phyloP scores from a whole-genome alignment of 2,329 filamentous ascomycete species.

The Colletotrichum sp. region DNA sequence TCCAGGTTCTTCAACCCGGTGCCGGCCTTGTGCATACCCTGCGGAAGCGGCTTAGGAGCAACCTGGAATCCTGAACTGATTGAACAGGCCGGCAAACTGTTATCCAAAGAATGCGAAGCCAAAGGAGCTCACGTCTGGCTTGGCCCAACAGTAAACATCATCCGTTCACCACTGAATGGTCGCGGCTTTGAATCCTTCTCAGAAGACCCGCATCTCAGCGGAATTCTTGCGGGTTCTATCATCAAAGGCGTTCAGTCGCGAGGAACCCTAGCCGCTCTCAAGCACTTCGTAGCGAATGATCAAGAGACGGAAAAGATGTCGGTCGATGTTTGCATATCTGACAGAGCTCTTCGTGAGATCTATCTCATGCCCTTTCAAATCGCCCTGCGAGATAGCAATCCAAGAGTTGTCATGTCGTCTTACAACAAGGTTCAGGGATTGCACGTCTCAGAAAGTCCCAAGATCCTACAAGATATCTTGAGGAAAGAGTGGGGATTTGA shows the following conservation, averaged over 20 bases:
- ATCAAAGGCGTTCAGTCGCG: slow-evolving; percentile 60
- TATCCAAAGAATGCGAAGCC: slow-evolving; percentile 57
- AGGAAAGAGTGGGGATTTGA: slow-evolving; percentile 63
- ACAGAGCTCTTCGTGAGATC: slow-evolving; percentile 62
- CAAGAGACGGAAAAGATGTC: slow-evolving; percentile 64
- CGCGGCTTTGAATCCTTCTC: slow-evolving; percentile 65
- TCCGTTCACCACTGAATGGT: slow-evolving; percentile 63
- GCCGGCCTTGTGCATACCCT: slow-evolving; percentile 63
- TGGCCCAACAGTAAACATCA: slow-evolving; percentile 68
- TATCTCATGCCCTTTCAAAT: slow-evolving; percentile 64
- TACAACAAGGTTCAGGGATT: slow-evolving; percentile 65
- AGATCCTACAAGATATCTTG: slow-evolving; percentile 55
- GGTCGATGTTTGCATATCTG: slow-evolving; percentile 58
- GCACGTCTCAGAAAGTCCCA: slow-evolving; percentile 58
- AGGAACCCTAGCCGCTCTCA: slow-evolving; percentile 61
- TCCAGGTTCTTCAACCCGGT: slow-evolving; percentile 71
- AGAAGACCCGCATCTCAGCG: slow-evolving; percentile 63
- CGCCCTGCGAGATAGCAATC: slow-evolving; percentile 55
- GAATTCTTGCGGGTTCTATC: slow-evolving; percentile 56
- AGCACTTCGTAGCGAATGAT: slow-evolving; percentile 68
- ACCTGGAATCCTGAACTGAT: slow-evolving; percentile 62
- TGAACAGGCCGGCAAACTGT: slow-evolving; percentile 51
- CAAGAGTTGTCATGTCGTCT: slow-evolving; percentile 62
- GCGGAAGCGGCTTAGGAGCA: slow-evolving; percentile 60
- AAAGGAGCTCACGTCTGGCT: slow-evolving; percentile 64